Conservation (phyloP, 768 basidiomycete species). For the Kwoniella dejecticola region DNA sequence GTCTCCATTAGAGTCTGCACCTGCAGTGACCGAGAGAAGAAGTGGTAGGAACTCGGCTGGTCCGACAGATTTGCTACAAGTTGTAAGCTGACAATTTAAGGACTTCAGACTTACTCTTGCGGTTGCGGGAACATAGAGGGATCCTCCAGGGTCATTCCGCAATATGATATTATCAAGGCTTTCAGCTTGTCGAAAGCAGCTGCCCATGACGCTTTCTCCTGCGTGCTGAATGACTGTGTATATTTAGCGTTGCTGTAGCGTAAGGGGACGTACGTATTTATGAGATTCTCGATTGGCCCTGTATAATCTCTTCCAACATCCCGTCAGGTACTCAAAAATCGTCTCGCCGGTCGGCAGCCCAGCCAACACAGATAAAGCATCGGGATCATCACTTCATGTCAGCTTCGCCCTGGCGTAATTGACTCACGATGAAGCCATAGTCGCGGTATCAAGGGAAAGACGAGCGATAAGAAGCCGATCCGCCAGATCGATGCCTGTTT, state of each 20-base stretch:
- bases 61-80: slow-evolving; percentile 68
- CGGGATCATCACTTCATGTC: slow-evolving; percentile 61
- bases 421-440: slow-evolving; percentile 33
- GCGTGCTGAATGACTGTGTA: slow-evolving; percentile 64
- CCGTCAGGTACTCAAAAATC: slow-evolving; percentile 82
- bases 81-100: background rate
- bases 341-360: slow-evolving; percentile 77
- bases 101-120: slow-evolving; percentile 61
- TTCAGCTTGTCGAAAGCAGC: slow-evolving; percentile 72
- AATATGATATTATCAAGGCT: slow-evolving; percentile 82
- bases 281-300: slow-evolving; percentile 52
- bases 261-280: slow-evolving; percentile 25
- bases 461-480: slow-evolving; percentile 82
- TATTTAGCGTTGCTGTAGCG: background rate
- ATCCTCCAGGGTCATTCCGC: slow-evolving; percentile 84
- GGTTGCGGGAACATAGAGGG: slow-evolving; percentile 95
- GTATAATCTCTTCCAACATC: slow-evolving; percentile 88
- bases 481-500: slow-evolving; percentile 63
- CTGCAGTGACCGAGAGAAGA: slow-evolving; percentile 69
- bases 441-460: slow-evolving; percentile 71
- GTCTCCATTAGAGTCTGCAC: slow-evolving; percentile 60
- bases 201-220: slow-evolving; percentile 62
- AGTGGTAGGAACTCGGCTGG: slow-evolving; percentile 76
- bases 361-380: slow-evolving; percentile 58
- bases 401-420: slow-evolving; percentile 46